These are phyloP conservation scores for Cymbopogon flexuosus DNA, from an alignment of 202 grass and related monocot species.

Conservation along the genomic window DNA sequence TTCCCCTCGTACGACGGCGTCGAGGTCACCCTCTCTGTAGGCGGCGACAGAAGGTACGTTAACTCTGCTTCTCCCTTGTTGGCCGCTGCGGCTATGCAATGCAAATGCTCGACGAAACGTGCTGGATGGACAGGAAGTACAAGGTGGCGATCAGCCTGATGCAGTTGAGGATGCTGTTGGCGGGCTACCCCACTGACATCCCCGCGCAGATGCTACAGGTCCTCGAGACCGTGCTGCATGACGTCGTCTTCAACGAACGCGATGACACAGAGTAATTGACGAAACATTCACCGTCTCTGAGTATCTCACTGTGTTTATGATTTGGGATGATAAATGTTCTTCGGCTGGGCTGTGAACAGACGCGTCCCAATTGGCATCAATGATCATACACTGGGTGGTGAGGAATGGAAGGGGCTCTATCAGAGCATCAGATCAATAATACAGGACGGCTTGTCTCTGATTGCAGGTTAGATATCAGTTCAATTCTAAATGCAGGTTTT, in stretches of 20 bases:
- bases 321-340: neutral
- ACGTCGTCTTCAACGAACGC: conserved; percentile 25
- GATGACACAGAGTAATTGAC: neutral
- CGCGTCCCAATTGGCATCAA: neutral
- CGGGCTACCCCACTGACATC: conserved; percentile 34
- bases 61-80: neutral
- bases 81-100: neutral
- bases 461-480: conserved; percentile 35
- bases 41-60: neutral
- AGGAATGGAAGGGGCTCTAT: too few species aligned
- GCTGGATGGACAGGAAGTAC: conserved; percentile 38
- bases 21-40: too few species aligned
- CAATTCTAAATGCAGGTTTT: neutral
- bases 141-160: conserved; percentile 32
- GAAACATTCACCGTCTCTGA: neutral
- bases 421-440: neutral
- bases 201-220: conserved; percentile 41
- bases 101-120: neutral
- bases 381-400: too few species aligned
- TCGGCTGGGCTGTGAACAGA: neutral
- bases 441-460: conserved; percentile 51
- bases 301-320: too few species aligned
- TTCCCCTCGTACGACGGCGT: conserved; percentile 8
- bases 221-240: conserved; percentile 44
- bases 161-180: conserved; percentile 33